These are phyloP conservation scores for Scheffersomyces quercinus DNA, from an alignment of 1,139 yeast genomes.

Conservation along the genomic window DNA sequence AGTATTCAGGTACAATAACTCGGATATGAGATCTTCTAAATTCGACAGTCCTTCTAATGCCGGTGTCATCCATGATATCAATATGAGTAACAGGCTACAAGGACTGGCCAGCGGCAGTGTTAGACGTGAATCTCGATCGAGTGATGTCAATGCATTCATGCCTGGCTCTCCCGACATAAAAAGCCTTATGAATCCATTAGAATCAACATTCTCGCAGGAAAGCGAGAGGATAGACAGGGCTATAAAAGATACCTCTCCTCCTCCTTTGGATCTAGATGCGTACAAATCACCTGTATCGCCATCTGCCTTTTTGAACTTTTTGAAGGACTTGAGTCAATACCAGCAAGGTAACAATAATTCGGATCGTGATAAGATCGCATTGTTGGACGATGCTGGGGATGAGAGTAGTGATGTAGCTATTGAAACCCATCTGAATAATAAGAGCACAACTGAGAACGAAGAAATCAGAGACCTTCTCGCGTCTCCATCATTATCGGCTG, in stretches of 20 bases:
- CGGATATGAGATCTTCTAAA: constrained; percentile 8
- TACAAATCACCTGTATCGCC: constrained; percentile 13
- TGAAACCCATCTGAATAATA: not conserved
- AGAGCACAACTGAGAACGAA: not conserved
- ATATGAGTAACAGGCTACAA: no score
- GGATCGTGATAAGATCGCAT: constrained; percentile 7
- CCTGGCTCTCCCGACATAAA: constrained; percentile 12
- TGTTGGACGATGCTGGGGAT: not conserved
- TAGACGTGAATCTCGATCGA: no score
- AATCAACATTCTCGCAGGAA: not conserved
- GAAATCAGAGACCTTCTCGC: not conserved
- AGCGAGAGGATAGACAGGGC: not conserved
- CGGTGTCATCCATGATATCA: no score
- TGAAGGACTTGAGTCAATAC: constrained; percentile 19
- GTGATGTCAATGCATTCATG: not conserved
- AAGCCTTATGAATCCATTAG: not conserved
- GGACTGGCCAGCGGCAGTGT: no score
- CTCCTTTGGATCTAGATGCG: constrained; percentile 10
- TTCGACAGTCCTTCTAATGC: not conserved
- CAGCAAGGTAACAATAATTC: constrained; percentile 7
- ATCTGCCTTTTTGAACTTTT: constrained; percentile 18
- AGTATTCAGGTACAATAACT: constrained; percentile 9
- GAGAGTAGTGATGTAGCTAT: not conserved
- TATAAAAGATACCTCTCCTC: constrained; percentile 6
- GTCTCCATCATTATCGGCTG: constrained; percentile 5